Evolutionary conservation across 2,329 filamentous ascomycete genomes (phyloP).

Genomic region (Penicillium sp.): DNA sequence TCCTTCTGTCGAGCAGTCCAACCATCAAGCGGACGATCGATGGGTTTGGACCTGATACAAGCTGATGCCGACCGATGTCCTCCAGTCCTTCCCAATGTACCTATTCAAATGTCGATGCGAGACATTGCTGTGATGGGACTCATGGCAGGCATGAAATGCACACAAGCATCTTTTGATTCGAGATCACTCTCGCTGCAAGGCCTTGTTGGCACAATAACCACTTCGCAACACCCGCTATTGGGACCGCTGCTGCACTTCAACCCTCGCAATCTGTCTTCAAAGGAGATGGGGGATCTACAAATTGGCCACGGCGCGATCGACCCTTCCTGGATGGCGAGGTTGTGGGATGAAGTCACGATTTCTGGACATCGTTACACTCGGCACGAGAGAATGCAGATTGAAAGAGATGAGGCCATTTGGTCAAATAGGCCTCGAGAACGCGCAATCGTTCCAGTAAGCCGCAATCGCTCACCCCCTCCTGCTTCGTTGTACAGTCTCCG

Average conservation of each 20-base stretch:
- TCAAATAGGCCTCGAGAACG: neutral
- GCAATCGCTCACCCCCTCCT: constrained; percentile 3
- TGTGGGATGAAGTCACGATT: constrained; percentile 5
- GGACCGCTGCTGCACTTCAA: constrained; percentile 6
- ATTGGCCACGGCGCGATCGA: neutral
- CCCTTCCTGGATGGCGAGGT: neutral
- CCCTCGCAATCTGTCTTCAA: neutral
- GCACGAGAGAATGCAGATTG: neutral
- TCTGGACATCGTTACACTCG: constrained; percentile 3
- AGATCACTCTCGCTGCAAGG: constrained; percentile 7
- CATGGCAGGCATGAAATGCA: constrained; percentile 8
- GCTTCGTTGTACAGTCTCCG: constrained; percentile 1
- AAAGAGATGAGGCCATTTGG: constrained; percentile 2
- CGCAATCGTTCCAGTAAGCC: neutral
- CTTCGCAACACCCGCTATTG: constrained; percentile 3
- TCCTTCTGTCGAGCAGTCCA: constrained; percentile 6
- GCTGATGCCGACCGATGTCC: constrained; percentile 5
- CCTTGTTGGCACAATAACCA: constrained; percentile 2
- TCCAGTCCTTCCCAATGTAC: constrained; percentile 2
- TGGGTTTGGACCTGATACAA: constrained; percentile 3
- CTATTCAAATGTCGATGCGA: constrained; percentile 8
- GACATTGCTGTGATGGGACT: constrained; percentile 4
- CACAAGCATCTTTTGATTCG: constrained; percentile 2
- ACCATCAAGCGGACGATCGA: neutral
- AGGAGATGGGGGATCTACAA: neutral